These are phyloP conservation scores for Aristolochia californica DNA, from an alignment of 164 flowering plant species.

Conservation along the genomic window DNA sequence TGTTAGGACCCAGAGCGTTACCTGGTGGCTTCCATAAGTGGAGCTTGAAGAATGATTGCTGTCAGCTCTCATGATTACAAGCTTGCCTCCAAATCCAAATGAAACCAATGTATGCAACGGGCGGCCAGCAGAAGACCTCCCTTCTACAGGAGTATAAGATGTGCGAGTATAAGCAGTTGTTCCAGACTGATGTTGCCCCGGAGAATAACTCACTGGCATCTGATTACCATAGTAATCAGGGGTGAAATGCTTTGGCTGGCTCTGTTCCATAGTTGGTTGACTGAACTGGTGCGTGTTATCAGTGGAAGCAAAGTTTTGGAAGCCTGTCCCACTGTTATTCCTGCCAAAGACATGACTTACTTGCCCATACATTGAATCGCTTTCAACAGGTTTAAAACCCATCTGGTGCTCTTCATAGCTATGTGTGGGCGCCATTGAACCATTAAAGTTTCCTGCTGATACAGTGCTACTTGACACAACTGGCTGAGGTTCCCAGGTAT, in stretches of 20 bases:
- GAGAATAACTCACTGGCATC: constrained; percentile 23
- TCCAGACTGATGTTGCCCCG: constrained; percentile 30
- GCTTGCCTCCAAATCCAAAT: constrained; percentile 99
- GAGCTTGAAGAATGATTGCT: constrained; percentile 21
- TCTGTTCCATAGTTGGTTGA: constrained; percentile 26
- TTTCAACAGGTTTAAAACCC: constrained; percentile 21
- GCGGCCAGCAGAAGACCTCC: constrained; percentile 80
- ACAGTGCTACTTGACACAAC: constrained; percentile 12
- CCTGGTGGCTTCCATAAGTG: constrained; percentile 50
- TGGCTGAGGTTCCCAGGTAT: constrained; percentile 32
- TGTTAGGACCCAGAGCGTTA: constrained; percentile 15
- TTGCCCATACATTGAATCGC: constrained; percentile 23
- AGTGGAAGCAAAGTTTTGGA: constrained; percentile 26
- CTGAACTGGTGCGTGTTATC: constrained; percentile 26
- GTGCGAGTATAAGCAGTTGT: constrained; percentile 14
- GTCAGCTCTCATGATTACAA: constrained; percentile 61
- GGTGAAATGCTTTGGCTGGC: constrained; percentile 27
- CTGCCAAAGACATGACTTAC: constrained; percentile 20
- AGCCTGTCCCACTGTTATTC: constrained; percentile 16
- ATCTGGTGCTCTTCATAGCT: constrained; percentile 24
- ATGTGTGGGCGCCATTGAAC: constrained; percentile 15
- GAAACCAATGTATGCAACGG: constrained; percentile 91
- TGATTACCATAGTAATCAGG: constrained; percentile 35
- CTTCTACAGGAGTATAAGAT: constrained; percentile 29
- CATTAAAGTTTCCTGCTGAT: constrained; percentile 19